Percentiles rank a stretch among this genome's conserved stretches.
Evolutionary conservation across 768 basidiomycete genomes (phyloP).

Genomic region (Cyclocybe cylindracea): DNA sequence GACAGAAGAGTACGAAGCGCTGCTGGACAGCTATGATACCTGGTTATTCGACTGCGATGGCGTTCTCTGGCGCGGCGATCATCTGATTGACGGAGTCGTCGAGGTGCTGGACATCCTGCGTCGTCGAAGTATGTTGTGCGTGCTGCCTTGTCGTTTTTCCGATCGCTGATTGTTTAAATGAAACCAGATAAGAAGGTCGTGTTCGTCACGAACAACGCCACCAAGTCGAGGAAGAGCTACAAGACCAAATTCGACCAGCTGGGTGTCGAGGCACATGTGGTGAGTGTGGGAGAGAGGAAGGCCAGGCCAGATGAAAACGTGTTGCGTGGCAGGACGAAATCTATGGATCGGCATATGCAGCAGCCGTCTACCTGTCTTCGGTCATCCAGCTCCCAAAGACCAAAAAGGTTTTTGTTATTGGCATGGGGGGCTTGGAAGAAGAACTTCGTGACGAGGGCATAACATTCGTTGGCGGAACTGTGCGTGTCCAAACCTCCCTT

Average conservation of each 20-base stretch:
- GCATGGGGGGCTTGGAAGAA: constrained; percentile 89
- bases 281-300: constrained; percentile 41
- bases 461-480: constrained; percentile 79
- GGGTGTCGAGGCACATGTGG: constrained; percentile 81
- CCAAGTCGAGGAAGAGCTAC: constrained; percentile 86
- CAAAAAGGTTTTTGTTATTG: constrained; percentile 96
- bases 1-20: constrained; percentile 43
- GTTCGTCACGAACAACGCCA: constrained; percentile 98
- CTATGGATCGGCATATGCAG: constrained; percentile 88
- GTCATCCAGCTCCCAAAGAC: constrained; percentile 87
- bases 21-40: constrained; percentile 78
- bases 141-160: constrained; percentile 6
- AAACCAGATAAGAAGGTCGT: constrained; percentile 74
- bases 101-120: constrained; percentile 77
- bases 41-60: constrained; percentile 98
- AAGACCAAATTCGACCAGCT: constrained; percentile 91
- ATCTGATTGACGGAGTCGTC: constrained; percentile 73
- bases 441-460: constrained; percentile 91
- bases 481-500: constrained; percentile 26
- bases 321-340: constrained; percentile 77
- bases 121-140: constrained; percentile 56
- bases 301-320: constrained; percentile 1
- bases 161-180: constrained; percentile 10
- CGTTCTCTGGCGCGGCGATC: constrained; percentile 88
- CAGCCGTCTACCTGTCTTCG: constrained; percentile 76